A percentile compares a stretch with the other conserved stretches of the same genome.
These are phyloP conservation scores for Pichia sporocuriosa DNA, from an alignment of 805 yeast species.

Conservation along the genomic window DNA sequence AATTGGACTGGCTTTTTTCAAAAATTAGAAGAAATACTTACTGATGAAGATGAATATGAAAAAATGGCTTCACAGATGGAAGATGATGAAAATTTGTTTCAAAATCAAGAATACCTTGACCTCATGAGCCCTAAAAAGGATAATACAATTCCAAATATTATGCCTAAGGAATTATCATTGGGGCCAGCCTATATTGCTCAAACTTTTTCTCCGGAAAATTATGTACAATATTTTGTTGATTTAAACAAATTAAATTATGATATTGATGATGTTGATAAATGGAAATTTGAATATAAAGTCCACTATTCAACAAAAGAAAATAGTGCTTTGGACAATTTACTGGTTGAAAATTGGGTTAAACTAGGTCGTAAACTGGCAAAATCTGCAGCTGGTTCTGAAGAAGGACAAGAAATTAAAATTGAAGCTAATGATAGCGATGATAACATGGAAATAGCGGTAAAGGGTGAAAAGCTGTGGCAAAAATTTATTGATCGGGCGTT, in stretches of 20 bases:
- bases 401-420: slow-evolving; percentile 8
- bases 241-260: slow-evolving; percentile 28
- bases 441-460: not conserved
- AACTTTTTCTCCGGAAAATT: slow-evolving; percentile 63
- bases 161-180: slow-evolving; percentile 44
- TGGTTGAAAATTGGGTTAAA: slow-evolving; percentile 58
- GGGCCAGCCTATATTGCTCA: slow-evolving; percentile 79
- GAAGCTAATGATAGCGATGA: slow-evolving; percentile 4
- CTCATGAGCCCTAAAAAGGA: slow-evolving; percentile 31
- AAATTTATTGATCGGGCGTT: slow-evolving; percentile 46
- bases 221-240: slow-evolving; percentile 71
- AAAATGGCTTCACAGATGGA: slow-evolving; percentile 7
- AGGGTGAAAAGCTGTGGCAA: not conserved
- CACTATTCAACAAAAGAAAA: slow-evolving; percentile 66
- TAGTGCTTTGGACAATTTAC: slow-evolving; percentile 45
- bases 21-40: slow-evolving; percentile 7
- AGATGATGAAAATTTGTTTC: slow-evolving; percentile 13
- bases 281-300: slow-evolving; percentile 49
- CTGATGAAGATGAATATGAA: slow-evolving; percentile 8
- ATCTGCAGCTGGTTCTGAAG: slow-evolving; percentile 24
- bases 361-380: slow-evolving; percentile 48
- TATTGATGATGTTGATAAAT: slow-evolving; percentile 32
- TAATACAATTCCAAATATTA: slow-evolving; percentile 53
- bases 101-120: slow-evolving; percentile 9
- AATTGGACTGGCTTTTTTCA: slow-evolving; percentile 18